Evolutionary conservation across 345 rosid species (phyloP), one percentile per base, ranked within the genome.

Genomic region (Geranium rotundifolium): DNA sequence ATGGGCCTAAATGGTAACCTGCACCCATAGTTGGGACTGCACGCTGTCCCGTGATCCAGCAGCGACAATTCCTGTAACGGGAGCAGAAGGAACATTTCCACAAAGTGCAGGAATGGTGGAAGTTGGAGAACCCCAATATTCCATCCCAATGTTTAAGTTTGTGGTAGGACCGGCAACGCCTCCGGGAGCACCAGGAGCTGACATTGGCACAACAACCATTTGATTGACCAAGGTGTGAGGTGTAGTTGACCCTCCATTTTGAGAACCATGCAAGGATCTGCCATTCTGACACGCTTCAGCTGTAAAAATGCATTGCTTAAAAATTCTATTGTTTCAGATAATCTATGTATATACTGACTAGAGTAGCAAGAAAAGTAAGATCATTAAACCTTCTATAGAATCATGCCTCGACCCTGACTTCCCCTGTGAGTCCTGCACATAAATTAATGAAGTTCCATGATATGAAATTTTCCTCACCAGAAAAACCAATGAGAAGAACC

Each of bases 131-230:
- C 96, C 96, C 99, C 99, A 93, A 55, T 84, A 93, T 59, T 93
- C 99, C 99, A 90, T 92, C 67, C 98, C 98, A 76, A 92, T 88
- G 71, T 93, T 91, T 69, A 93, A 80, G 76, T 86, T 93, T 61
- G 97, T 90, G 1, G 99, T 69, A 29, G 99, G 99, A 15, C 91
- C 91, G 34, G 91, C 83, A 77, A 84, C 72, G 54, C 76, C 84
- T 65, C 71, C 82, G 8, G 78, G 76, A 46, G 77, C 63, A 62
- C 83, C 85, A 60, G 84, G 54, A 69, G 86, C 80, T 60, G 91
- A 64, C 62, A 85, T 73, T 58, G 96, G 96, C 74, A 83, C 69
- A 37, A 83, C 52, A 31, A 88, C 52, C 81, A 87, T 67, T 7
- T 77, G 84, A 61, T 78, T 82, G 65, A 78, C 75, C 17, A 82